Evolutionary conservation across 2,329 filamentous ascomycete species (phyloP).

Genomic region (Emmonsiellopsis sp.): DNA sequence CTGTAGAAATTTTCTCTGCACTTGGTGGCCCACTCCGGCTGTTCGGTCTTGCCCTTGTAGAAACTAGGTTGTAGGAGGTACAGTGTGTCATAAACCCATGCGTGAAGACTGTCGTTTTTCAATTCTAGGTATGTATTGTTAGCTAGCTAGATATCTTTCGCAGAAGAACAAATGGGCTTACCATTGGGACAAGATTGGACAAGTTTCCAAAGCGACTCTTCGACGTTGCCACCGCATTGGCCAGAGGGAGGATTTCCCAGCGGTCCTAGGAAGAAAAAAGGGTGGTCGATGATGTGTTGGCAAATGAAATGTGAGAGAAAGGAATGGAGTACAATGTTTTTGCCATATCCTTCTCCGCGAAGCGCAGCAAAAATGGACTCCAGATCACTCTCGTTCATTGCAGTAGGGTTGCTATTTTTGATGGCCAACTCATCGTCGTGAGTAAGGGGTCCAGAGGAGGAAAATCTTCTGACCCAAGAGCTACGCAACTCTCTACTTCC

Average conservation of each 20-base stretch:
- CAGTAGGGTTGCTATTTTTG: too few species aligned
- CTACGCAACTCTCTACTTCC: neutral
- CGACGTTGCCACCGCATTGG: neutral
- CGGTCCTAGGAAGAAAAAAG: neutral
- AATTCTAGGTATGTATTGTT: too few species aligned
- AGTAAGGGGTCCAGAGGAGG: neutral
- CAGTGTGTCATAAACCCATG: too few species aligned
- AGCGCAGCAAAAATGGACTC: neutral
- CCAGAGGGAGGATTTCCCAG: neutral
- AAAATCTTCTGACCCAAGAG: neutral
- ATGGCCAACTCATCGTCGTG: too few species aligned
- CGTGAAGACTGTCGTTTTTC: too few species aligned
- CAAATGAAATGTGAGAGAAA: constrained; percentile 4
- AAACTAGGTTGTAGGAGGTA: too few species aligned
- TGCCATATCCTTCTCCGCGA: neutral
- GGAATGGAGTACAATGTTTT: neutral
- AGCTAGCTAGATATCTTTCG: too few species aligned
- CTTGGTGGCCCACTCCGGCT: too few species aligned
- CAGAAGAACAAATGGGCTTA: too few species aligned
- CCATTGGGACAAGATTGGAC: too few species aligned
- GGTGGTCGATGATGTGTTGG: neutral
- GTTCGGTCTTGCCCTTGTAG: too few species aligned
- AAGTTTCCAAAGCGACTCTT: neutral
- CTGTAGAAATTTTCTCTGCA: too few species aligned
- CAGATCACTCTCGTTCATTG: neutral